Conservation (phyloP, 257 asterid species). For the Przewalskia tangutica region DNA sequence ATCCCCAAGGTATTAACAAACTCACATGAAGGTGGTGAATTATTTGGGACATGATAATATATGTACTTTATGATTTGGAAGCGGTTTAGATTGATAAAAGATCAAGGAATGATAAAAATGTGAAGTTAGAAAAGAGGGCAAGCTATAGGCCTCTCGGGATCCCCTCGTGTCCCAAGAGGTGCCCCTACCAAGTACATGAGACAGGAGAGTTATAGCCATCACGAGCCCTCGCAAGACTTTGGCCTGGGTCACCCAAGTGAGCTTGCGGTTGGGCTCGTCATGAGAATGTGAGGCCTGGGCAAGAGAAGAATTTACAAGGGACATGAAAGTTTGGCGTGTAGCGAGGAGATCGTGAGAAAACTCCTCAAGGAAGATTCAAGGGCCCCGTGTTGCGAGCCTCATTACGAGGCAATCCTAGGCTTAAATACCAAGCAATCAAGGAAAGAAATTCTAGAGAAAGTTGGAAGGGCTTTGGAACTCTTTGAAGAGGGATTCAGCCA, state of each 20-base stretch:
- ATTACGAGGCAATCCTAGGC: no score
- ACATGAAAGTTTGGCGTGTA: not conserved
- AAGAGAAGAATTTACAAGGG: not conserved
- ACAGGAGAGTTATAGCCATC: not conserved
- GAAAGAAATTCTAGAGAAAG: no score
- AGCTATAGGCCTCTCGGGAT: not conserved
- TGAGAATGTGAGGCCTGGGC: not conserved
- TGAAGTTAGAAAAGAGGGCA: not conserved
- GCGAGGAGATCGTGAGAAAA: not conserved
- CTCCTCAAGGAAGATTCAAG: not conserved
- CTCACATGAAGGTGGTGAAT: not conserved
- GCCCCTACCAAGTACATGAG: not conserved
- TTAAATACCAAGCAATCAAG: no score
- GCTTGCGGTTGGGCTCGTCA: not conserved
- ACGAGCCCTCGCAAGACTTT: not conserved
- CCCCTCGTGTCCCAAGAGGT: not conserved
- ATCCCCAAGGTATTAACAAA: not conserved
- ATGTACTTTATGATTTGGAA: not conserved
- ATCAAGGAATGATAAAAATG: not conserved
- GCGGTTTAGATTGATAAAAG: not conserved
- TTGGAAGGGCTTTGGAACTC: no score
- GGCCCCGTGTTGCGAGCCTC: no score
- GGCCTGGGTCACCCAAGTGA: not conserved
- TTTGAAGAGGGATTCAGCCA: no score
- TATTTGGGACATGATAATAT: not conserved